A percentile compares a stretch with the other conserved stretches of the same genome.
Evolutionary conservation across 1,284 basidiomycete species (phyloP).

Genomic region (Trichosporon inkin): DNA sequence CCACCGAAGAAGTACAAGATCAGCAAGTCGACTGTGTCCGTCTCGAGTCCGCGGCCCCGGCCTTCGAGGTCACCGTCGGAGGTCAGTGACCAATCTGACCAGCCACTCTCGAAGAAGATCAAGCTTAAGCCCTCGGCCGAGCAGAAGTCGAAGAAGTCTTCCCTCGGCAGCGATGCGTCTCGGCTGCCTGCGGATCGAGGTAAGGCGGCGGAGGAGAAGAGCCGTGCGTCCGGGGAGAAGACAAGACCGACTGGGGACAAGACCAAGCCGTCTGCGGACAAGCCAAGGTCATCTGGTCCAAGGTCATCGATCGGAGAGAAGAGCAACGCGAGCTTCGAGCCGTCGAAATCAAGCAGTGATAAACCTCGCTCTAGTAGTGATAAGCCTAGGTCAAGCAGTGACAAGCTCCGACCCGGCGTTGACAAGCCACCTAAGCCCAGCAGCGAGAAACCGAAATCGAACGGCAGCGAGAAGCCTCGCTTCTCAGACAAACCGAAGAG

Average conservation of each 20-base stretch:
- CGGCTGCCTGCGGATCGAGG: background rate
- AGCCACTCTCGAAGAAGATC: conserved; percentile 10
- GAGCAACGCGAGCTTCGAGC: background rate
- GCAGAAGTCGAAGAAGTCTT: background rate
- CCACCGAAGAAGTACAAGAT: conserved; percentile 38
- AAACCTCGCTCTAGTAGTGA: background rate
- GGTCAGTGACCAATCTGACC: background rate
- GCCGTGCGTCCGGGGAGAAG: background rate
- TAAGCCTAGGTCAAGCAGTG: background rate
- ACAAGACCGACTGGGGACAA: background rate
- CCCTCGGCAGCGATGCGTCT: background rate
- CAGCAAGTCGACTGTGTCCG: conserved; percentile 10
- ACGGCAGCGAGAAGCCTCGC: background rate
- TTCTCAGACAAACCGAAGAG: background rate
- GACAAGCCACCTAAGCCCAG: background rate
- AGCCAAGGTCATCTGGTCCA: background rate
- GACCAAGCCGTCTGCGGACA: background rate
- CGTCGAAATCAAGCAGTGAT: background rate
- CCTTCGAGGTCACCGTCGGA: background rate
- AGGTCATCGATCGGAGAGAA: background rate
- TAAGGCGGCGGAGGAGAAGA: background rate
- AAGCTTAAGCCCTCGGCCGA: conserved; percentile 8
- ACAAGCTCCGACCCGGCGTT: background rate
- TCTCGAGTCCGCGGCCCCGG: background rate
- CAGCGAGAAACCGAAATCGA: conserved; percentile 9